Conservation (phyloP, 176 grass and related monocot species). For the Elaeis guineensis region DNA sequence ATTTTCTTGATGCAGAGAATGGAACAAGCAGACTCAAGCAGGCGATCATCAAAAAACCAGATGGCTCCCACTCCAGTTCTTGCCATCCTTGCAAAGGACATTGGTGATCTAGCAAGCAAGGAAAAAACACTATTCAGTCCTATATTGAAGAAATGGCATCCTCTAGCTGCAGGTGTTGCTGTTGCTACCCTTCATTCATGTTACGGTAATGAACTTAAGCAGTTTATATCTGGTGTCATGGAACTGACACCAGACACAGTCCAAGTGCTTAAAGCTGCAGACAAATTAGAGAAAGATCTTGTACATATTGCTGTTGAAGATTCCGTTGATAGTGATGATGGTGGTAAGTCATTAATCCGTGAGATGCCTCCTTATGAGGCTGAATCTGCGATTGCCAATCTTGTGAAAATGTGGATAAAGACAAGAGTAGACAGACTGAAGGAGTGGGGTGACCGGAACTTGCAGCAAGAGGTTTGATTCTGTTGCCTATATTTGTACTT, state of each 20-base stretch:
- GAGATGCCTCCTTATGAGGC: constrained; percentile 99
- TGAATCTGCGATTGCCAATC: constrained; percentile 88
- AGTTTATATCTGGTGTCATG: constrained; percentile 67
- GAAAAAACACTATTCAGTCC: constrained; percentile 95
- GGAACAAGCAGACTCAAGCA: constrained; percentile 94
- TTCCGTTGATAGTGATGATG: constrained; percentile 98
- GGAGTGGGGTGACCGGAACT: constrained; percentile 92
- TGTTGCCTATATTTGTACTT: not conserved
- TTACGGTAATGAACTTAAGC: constrained; percentile 92
- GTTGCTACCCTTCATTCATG: constrained; percentile 96
- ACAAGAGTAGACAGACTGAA: constrained; percentile 76
- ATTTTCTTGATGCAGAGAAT: constrained; percentile 63
- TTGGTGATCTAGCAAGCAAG: constrained; percentile 73
- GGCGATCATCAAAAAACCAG: constrained; percentile 52
- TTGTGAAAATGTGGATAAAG: constrained; percentile 86
- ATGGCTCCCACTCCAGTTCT: constrained; percentile 50
- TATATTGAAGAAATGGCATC: constrained; percentile 88
- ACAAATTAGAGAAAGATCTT: constrained; percentile 96
- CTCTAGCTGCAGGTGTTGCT: constrained; percentile 92
- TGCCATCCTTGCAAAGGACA: constrained; percentile 92
- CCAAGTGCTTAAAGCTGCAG: constrained; percentile 89
- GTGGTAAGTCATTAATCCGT: constrained; percentile 89
- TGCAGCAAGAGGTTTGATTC: constrained; percentile 77
- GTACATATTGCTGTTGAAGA: constrained; percentile 97
- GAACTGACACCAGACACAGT: constrained; percentile 84